Conservation (phyloP, 805 yeast species). For the Wickerhamiella sergipiensis region DNA sequence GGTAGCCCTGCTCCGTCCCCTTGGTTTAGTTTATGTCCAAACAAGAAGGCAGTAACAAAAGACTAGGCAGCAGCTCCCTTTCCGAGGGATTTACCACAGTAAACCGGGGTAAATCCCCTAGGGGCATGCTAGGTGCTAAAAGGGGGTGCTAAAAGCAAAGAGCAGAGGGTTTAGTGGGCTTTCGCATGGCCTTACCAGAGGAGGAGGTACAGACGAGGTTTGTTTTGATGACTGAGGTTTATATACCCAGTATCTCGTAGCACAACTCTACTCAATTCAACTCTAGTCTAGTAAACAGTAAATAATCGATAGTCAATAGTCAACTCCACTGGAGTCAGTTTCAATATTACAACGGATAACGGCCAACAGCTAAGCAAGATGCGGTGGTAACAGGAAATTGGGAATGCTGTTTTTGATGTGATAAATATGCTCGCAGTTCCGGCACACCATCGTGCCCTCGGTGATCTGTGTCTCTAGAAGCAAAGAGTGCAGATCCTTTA, state of each 20-base stretch:
- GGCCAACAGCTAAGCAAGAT: slow-evolving; percentile 42
- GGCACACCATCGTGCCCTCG: slow-evolving; percentile 84
- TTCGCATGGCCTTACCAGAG: background rate
- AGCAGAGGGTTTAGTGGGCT: background rate
- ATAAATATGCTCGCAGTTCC: slow-evolving; percentile 74
- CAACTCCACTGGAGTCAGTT: too few species aligned
- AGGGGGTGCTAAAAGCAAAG: background rate
- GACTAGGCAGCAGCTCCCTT: background rate
- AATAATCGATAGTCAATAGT: too few species aligned
- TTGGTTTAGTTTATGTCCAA: background rate
- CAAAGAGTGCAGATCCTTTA: slow-evolving; percentile 63
- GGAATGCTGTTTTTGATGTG: slow-evolving; percentile 89
- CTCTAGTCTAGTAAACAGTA: too few species aligned
- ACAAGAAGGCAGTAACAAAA: background rate
- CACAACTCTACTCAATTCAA: too few species aligned
- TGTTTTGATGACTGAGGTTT: too few species aligned
- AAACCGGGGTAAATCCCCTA: background rate
- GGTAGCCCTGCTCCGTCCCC: background rate
- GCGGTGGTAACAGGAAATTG: slow-evolving; percentile 88
- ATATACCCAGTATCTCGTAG: too few species aligned
- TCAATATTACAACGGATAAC: too few species aligned
- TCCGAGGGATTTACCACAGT: background rate
- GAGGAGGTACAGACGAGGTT: background rate
- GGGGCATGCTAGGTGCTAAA: background rate
- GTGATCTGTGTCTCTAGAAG: slow-evolving; percentile 73